Percentiles rank a stretch among this genome's conserved stretches.
phyloP scores from a whole-genome alignment of 2,329 filamentous ascomycete species.

The Alternaria incomplexa region DNA sequence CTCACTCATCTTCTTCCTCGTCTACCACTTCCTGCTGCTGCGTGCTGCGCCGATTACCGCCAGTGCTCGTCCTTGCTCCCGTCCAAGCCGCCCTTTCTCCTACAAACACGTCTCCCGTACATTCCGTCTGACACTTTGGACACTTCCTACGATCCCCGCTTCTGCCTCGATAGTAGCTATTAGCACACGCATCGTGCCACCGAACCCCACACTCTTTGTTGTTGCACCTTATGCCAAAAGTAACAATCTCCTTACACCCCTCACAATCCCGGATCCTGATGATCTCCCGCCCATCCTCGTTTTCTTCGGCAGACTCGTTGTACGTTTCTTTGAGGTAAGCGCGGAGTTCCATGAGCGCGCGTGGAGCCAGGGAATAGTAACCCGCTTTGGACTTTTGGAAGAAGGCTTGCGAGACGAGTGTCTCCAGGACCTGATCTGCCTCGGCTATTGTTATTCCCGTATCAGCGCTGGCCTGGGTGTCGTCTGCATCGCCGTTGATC shows the following conservation, averaged over 20 bases:
- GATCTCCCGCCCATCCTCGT: conserved; percentile 61
- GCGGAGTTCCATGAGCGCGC: conserved; percentile 83
- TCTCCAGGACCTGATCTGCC: conserved; percentile 73
- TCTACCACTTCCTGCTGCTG: background rate
- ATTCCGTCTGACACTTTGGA: conserved; percentile 40
- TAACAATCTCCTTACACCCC: conserved; percentile 89
- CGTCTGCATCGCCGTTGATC: conserved; percentile 44
- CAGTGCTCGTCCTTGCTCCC: conserved; percentile 11
- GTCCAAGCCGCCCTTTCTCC: conserved; percentile 39
- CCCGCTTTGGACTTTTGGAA: conserved; percentile 74
- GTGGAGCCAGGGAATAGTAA: conserved; percentile 77
- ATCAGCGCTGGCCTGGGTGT: conserved; percentile 48
- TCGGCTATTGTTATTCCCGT: conserved; percentile 73
- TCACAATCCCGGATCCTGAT: conserved; percentile 80
- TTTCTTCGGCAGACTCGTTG: conserved; percentile 69
- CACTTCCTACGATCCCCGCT: conserved; percentile 28
- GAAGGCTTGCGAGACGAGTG: conserved; percentile 81
- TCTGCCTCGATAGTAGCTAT: conserved; percentile 35
- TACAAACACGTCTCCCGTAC: conserved; percentile 60
- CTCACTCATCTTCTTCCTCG: conserved; percentile 10
- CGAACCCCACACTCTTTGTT: conserved; percentile 36
- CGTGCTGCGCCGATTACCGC: conserved; percentile 5
- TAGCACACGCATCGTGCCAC: conserved; percentile 45
- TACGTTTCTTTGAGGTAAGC: conserved; percentile 88
- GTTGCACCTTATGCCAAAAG: conserved; percentile 57